Percentiles rank a stretch among this genome's conserved stretches.
Evolutionary conservation across 176 grass and related monocot species (phyloP).

Genomic region (Aegilops speltoides): DNA sequence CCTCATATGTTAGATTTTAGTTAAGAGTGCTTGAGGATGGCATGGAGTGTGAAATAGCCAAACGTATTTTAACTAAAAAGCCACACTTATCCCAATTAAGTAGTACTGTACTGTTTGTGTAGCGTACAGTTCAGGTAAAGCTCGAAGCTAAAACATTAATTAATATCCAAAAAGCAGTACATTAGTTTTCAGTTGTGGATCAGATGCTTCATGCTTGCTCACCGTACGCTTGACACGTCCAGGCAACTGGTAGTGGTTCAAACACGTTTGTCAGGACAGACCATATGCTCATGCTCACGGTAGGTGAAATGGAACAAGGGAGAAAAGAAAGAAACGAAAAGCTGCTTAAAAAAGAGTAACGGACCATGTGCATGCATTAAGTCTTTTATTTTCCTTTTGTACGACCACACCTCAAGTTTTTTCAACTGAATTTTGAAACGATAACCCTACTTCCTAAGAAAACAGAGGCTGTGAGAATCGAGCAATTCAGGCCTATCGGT

Average conservation of each 20-base stretch:
- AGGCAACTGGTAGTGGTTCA: constrained; percentile 2
- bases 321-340: not conserved
- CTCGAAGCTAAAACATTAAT: not conserved
- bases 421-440: too few relatives aligned
- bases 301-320: constrained; percentile 29
- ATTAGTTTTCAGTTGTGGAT: not conserved
- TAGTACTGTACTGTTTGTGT: not conserved
- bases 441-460: too few relatives aligned
- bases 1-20: not conserved
- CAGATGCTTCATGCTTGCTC: not conserved
- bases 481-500: too few relatives aligned
- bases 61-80: not conserved
- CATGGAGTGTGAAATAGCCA: not conserved
- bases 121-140: not conserved
- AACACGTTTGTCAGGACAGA: constrained; percentile 32
- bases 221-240: not conserved
- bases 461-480: too few relatives aligned
- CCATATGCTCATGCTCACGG: constrained; percentile 15
- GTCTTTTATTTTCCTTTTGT: not conserved
- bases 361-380: not conserved
- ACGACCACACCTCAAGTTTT: not conserved
- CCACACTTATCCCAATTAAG: not conserved
- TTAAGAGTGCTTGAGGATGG: not conserved
- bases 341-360: constrained; percentile 14
- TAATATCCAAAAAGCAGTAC: not conserved